Conservation (phyloP, 2,329 filamentous ascomycete genomes). For the Penicillium hordei region DNA sequence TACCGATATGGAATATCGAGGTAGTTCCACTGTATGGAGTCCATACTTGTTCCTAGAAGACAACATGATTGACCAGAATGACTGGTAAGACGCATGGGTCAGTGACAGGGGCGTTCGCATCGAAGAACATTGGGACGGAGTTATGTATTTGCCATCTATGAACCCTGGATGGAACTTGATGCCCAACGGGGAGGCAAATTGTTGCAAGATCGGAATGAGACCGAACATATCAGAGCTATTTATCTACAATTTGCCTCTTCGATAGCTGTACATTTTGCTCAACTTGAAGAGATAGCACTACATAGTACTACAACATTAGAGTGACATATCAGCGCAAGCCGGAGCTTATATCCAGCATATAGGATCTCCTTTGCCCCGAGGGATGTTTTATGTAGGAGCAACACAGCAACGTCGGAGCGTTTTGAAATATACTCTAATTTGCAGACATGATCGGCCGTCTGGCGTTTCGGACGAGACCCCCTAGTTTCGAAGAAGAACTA, state of each 20-base stretch:
- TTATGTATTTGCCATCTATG: slow-evolving; percentile 2
- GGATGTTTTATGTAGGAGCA: background rate
- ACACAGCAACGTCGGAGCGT: background rate
- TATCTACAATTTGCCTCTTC: background rate
- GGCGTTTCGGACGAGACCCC: background rate
- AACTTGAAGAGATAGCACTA: background rate
- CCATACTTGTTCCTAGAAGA: background rate
- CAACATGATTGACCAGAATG: background rate
- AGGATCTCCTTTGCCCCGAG: background rate
- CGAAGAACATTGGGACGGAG: background rate
- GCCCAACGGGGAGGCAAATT: background rate
- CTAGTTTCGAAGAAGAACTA: background rate
- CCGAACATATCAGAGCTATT: background rate
- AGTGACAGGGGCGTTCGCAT: background rate
- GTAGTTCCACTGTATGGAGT: background rate
- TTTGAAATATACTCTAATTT: background rate
- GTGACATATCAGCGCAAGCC: background rate
- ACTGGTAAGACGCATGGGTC: background rate
- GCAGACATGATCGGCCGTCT: background rate
- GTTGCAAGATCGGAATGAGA: background rate
- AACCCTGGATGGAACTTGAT: background rate
- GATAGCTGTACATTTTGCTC: background rate
- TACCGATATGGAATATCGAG: background rate
- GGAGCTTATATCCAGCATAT: background rate
- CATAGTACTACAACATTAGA: background rate